phyloP scores from a whole-genome alignment of 352 stramenopile species.

The Globisporangium nunn region DNA sequence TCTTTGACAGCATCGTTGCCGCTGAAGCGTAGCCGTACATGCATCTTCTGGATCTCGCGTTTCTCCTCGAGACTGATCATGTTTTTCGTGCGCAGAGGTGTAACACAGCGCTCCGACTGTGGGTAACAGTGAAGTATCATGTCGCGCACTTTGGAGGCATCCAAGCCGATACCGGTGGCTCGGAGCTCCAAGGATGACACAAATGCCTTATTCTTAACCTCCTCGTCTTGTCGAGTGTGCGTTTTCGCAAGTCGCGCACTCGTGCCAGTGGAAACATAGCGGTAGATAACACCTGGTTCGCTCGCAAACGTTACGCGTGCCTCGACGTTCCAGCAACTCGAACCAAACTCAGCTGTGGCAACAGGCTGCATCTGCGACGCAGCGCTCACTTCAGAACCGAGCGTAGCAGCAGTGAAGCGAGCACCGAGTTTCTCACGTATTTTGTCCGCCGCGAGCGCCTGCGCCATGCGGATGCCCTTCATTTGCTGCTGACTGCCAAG shows the following conservation, averaged over 20 bases:
- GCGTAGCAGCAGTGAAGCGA: constrained; percentile 14
- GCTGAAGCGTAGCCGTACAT: constrained; percentile 31
- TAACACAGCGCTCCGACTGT: constrained; percentile 26
- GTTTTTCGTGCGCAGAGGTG: constrained; percentile 31
- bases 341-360: constrained; percentile 9
- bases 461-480: constrained; percentile 45
- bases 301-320: constrained; percentile 40
- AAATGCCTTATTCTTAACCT: not conserved
- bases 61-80: constrained; percentile 56
- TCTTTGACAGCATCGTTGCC: no score
- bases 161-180: constrained; percentile 38
- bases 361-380: not conserved
- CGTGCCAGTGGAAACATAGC: constrained; percentile 53
- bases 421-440: constrained; percentile 9
- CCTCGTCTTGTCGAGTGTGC: not conserved
- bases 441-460: constrained; percentile 41
- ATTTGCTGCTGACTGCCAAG: constrained; percentile 19
- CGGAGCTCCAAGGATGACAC: constrained; percentile 23
- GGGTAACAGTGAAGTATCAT: constrained; percentile 57
- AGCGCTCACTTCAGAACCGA: constrained; percentile 9
- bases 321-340: constrained; percentile 51
- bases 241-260: constrained; percentile 17
- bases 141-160: constrained; percentile 33
- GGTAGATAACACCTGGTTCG: constrained; percentile 32
- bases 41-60: constrained; percentile 49